Base-by-base conservation (phyloP, 331 rosid species). In the Quercus phellos region DNA sequence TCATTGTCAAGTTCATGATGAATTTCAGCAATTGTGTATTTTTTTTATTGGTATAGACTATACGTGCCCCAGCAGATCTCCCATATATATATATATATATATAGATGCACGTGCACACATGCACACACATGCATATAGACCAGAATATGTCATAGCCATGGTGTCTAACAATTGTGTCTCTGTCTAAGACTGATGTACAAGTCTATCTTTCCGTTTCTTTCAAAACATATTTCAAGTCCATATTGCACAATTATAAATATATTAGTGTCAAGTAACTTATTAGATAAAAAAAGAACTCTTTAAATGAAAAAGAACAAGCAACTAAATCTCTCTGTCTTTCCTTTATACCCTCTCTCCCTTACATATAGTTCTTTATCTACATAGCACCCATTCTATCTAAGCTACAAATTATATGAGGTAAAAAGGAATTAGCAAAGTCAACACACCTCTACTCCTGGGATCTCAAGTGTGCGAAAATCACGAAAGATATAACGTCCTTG, bases 401-500 rank as follows among this genome's bases (percentile, higher is more conserved):
- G 3, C 8, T 30, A 7, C 22, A 63, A n/a, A 51, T 22, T 11
- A 51, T 9, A 74, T 42, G 71, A 61, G 29, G 67, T 77, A 50
- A 56, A 35, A 79, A 55, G 30, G 51, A 79, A 51, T 16, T 9
- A 68, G 58, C 5, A 78, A 50, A 55, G 69, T 59, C 72, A 70
- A 46, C 64, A 55, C 70, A 92, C 99, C 99, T 85, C 87, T 34
- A 92, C 21, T 85, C 96, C 98, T 19, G 96, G 99, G 83, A 94
- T 81, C 83, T 86, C 85, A 78, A 94, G 98, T 0, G 97, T 91
- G 34, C 74, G 90, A 77, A 94, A 94, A 79, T 86, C 93, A 83
- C 87, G 80, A 80, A 94, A 94, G 79, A 89, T 85, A 84, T 94
- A 91, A 77, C 90, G 89, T 74, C 99, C 99, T 83, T 92, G 89